Conservation (phyloP, 306 rosid genomes). For the Quillaja saponaria region DNA sequence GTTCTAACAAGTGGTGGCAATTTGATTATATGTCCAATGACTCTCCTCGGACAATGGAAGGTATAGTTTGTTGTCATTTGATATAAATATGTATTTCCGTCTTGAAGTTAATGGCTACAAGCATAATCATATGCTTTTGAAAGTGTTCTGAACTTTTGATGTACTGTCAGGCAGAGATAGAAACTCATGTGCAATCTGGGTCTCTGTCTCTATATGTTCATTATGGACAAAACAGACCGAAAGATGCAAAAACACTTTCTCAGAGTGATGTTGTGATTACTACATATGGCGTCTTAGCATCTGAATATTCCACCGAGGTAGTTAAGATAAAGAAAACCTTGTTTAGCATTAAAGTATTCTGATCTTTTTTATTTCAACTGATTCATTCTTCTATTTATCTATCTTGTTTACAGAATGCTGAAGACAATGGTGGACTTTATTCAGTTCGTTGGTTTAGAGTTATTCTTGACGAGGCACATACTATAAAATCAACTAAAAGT, state of each 20-base stretch:
- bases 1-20: conserved; percentile 64
- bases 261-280: conserved; percentile 84
- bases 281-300: conserved; percentile 83
- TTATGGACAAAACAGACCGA: conserved; percentile 88
- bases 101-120: conserved; percentile 11
- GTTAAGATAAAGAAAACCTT: conserved; percentile 29
- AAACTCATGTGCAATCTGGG: conserved; percentile 77
- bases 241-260: conserved; percentile 72
- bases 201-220: conserved; percentile 75
- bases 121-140: conserved; percentile 10
- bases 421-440: conserved; percentile 72
- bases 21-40: conserved; percentile 91
- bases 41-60: conserved; percentile 97
- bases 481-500: conserved; percentile 87
- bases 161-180: conserved; percentile 82
- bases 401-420: conserved; percentile 56
- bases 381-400: conserved; percentile 20
- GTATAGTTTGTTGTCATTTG: conserved; percentile 37
- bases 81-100: conserved; percentile 10
- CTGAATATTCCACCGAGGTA: conserved; percentile 87
- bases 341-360: conserved; percentile 16
- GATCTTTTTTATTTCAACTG: conserved; percentile 22
- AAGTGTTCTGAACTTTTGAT: conserved; percentile 35
- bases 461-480: conserved; percentile 96
- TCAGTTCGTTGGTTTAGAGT: conserved; percentile 92